These are phyloP conservation scores for Fraxinus excelsior DNA, from an alignment of 257 asterid genomes.

Conservation along the genomic window DNA sequence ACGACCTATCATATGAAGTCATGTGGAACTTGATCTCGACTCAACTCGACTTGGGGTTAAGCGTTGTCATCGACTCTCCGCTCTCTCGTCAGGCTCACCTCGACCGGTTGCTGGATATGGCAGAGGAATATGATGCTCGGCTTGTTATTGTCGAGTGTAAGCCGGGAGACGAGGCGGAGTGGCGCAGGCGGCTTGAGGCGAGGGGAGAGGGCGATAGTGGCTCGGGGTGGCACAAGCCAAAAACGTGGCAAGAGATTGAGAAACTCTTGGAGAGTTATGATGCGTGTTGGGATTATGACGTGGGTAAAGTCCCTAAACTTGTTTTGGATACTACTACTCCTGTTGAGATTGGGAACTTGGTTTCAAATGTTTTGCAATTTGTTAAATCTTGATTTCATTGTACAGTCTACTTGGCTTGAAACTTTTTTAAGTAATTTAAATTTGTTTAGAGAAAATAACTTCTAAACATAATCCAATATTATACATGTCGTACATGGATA, in stretches of 20 bases:
- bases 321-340: constrained; percentile 62
- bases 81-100: constrained; percentile 57
- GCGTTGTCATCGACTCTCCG: constrained; percentile 64
- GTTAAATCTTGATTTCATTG: constrained; percentile 20
- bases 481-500: too few species aligned
- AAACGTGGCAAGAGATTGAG: constrained; percentile 69
- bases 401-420: too few species aligned
- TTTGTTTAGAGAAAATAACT: too few species aligned
- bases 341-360: constrained; percentile 36
- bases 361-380: constrained; percentile 40
- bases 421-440: too few species aligned
- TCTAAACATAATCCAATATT: too few species aligned
- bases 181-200: constrained; percentile 65
- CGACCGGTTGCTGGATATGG: constrained; percentile 46
- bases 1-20: constrained; percentile 69
- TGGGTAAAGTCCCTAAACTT: constrained; percentile 53
- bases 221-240: constrained; percentile 73
- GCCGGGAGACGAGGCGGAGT: constrained; percentile 58
- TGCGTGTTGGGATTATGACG: constrained; percentile 80
- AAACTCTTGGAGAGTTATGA: constrained; percentile 55
- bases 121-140: constrained; percentile 28
- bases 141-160: constrained; percentile 59
- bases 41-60: constrained; percentile 59
- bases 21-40: constrained; percentile 57
- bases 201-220: constrained; percentile 41